Base-by-base conservation (phyloP, 495 filamentous ascomycete genomes). In the Delitschia confertaspora region DNA sequence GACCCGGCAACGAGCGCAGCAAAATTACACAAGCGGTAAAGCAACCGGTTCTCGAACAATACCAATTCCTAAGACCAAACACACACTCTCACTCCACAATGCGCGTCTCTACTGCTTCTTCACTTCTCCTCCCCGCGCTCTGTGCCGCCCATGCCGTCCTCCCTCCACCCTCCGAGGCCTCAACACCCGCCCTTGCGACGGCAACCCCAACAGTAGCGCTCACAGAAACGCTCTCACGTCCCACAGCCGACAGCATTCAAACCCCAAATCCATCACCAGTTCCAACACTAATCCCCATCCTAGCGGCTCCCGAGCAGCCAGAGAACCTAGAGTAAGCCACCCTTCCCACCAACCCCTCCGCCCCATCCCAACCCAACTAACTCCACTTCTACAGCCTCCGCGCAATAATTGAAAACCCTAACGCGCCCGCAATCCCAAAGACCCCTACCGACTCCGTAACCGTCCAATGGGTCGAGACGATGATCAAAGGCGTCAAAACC, bases 381-480 rank as follows among this genome's bases (percentile, higher is more conserved):
- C 13, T 19, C 33, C 11, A 19, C 33, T 3, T 10, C 17, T 14
- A 13, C 33, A 5, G 19, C n/a, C 33, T 10, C 33, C 5, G 14
- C 33, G n/a, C n/a, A n/a, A n/a, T n/a, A n/a, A n/a, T n/a, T 4
- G 33, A 13, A 4, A 37, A 37, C 22, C 33, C 33, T 18, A 18
- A n/a, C 33, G 33, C 11, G 18, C 33, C 33, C 11, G 33, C 33
- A 18, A 37, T 18, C 33, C 33, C 33, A 13, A 37, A 14, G 14
- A 18, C 33, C 8, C 18, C 29, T 5, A 8, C 14, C 38, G 16
- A 24, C 19, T 42, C 33, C 14, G 33, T 47, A 2, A 42, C 32
- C 6, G 44, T 45, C 21, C 48, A 42, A 40, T 60, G 57, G 59
- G 30, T 51, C 9, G 56, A 56, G 33, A 55, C 58, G n/a, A 25